These are phyloP conservation scores for Tolypocladium capitatum DNA, from an alignment of 2,329 filamentous ascomycete species.

Conservation along the genomic window DNA sequence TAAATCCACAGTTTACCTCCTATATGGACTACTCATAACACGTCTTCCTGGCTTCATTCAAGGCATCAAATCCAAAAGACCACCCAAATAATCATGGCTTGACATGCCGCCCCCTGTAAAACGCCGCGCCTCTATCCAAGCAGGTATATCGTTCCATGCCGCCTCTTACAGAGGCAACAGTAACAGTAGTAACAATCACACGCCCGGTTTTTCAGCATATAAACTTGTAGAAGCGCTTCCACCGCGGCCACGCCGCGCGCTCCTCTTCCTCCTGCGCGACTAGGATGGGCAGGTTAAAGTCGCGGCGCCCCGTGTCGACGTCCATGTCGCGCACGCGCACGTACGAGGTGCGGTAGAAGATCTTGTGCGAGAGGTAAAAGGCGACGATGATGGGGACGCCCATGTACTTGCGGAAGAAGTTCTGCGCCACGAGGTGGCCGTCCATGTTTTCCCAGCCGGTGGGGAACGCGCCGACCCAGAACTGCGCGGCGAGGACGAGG, in stretches of 20 bases:
- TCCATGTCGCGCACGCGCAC: constrained; percentile 67
- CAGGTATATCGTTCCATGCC: not conserved
- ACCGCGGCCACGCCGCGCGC: constrained; percentile 54
- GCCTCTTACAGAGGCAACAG: not conserved
- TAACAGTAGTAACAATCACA: not conserved
- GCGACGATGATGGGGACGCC: constrained; percentile 53
- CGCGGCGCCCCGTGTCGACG: constrained; percentile 69
- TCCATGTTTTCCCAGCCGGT: constrained; percentile 40
- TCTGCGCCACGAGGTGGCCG: constrained; percentile 34
- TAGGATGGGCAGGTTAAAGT: constrained; percentile 68
- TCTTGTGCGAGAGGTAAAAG: constrained; percentile 64
- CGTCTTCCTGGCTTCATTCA: not conserved
- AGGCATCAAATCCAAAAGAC: not conserved
- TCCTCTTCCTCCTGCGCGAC: constrained; percentile 72
- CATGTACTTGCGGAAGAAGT: constrained; percentile 63
- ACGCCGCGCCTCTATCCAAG: not conserved
- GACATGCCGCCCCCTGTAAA: not conserved
- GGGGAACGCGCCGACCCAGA: constrained; percentile 77
- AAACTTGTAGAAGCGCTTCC: constrained; percentile 65
- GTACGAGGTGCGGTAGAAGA: constrained; percentile 56
- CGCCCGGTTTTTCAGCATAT: constrained; percentile 39
- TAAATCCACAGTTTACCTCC: not conserved
- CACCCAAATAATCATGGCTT: not conserved
- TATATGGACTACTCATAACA: not conserved
- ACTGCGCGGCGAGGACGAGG: constrained; percentile 67